Conservation (phyloP, 208 protist species). For the Phytomonas sp. region DNA sequence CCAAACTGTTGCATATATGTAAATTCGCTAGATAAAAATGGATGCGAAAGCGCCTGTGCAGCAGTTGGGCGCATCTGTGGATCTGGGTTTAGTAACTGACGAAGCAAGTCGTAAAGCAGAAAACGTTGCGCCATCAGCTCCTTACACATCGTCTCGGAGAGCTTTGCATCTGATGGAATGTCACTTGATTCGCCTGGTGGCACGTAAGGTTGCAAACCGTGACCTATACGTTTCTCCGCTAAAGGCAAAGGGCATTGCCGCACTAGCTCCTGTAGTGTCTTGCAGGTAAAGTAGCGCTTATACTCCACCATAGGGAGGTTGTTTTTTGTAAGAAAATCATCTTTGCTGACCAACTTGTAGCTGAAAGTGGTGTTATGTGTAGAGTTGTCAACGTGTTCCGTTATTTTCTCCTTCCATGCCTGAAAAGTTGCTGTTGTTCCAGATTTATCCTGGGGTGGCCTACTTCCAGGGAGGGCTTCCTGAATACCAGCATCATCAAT, state of each 20-base stretch:
- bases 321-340: slow-evolving; percentile 20
- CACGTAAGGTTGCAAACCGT: slow-evolving; percentile 32
- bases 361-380: neutral
- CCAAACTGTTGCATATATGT: slow-evolving; percentile 19
- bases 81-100: slow-evolving; percentile 50
- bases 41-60: slow-evolving; percentile 43
- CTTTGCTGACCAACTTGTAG: slow-evolving; percentile 16
- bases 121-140: slow-evolving; percentile 76
- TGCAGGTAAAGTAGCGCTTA: slow-evolving; percentile 48
- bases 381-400: slow-evolving; percentile 6
- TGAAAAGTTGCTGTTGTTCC: neutral
- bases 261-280: slow-evolving; percentile 61
- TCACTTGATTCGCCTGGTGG: slow-evolving; percentile 13
- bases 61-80: slow-evolving; percentile 41
- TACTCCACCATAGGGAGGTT: slow-evolving; percentile 24
- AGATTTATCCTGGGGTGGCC: neutral
- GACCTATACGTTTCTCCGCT: slow-evolving; percentile 54
- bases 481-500: neutral
- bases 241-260: slow-evolving; percentile 49
- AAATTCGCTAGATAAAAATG: slow-evolving; percentile 56
- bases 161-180: slow-evolving; percentile 7
- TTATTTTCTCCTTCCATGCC: neutral
- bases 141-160: slow-evolving; percentile 11
- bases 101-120: slow-evolving; percentile 58
- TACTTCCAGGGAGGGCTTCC: neutral